Evolutionary conservation across 371 early-diverging fungal species (phyloP), one percentile per base, ranked within the genome.

Genomic region (Choanephora cucurbitarum): DNA sequence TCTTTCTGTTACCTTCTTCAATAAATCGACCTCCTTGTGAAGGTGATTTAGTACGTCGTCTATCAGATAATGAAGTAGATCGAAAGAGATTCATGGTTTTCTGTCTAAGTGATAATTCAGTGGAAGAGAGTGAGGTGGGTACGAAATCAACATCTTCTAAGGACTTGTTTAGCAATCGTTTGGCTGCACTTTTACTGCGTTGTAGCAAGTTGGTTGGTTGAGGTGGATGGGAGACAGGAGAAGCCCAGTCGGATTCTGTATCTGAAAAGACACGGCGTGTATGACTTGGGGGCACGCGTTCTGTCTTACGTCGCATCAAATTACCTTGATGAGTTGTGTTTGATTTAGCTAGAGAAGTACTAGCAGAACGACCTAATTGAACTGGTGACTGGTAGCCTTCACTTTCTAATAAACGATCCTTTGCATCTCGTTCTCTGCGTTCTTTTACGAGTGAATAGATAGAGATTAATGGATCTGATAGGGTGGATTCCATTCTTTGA

Each of bases 391-490:
- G 47, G 23, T 66, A 66, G 1, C 60, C 60, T 5, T 43, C 57
- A 13, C 52, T 59, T 3, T 58, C 50, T 17, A 64, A n/a, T 42
- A 64, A 34, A 0, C 32, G 14, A 1, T 45, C 11, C 21, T 53
- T 58, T 45, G 49, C 60, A 41, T 75, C 75, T 18, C 62, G 55
- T 23, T 73, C 70, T 50, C 68, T 58, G n/a, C 68, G 83, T 70
- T 95, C 96, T 44, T 82, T 80, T 17, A 93, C 94, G 24, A 95
- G 80, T 55, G 87, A 87, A 62, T 95, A 95, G 19, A 95, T 91
- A 56, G 91, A 91, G 11, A 93, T 76, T 39, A 92, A 64, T 1
- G 94, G 93, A 55, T 84, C 15, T 74, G 75, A 7, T 72, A 42
- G 0, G 69, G 67, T 22, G 75, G 75, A 44, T 77, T 75, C 37